Percentiles rank a stretch among this genome's conserved stretches.
Conservation (phyloP, 225 moss, liverwort and hornwort species). For the Anthoceros angustus region DNA sequence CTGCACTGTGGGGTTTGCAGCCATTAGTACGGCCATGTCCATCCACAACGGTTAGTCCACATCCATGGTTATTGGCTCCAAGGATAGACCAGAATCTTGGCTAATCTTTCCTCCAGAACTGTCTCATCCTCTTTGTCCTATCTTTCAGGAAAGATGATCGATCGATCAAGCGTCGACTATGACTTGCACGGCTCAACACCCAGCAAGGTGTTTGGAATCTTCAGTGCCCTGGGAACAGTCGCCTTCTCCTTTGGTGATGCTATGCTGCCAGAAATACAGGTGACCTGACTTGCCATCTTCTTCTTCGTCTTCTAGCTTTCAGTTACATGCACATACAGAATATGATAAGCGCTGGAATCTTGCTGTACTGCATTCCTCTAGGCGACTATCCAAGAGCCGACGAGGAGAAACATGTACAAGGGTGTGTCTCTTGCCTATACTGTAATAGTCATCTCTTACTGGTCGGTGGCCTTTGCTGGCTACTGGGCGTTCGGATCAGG, state of each 20-base stretch:
- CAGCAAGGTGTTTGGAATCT: constrained; percentile 36
- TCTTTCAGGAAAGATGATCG: constrained; percentile 19
- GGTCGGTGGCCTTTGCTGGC: constrained; percentile 56
- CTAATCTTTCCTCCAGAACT: too few relatives aligned
- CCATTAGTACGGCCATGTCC: constrained; percentile 27
- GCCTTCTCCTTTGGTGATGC: constrained; percentile 74
- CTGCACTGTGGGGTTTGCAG: constrained; percentile 48
- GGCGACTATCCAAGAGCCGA: constrained; percentile 56
- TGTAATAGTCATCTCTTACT: constrained; percentile 45
- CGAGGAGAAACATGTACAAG: constrained; percentile 50
- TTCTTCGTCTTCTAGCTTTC: background rate
- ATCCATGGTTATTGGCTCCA: too few relatives aligned
- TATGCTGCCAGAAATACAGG: constrained; percentile 79
- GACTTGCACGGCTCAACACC: constrained; percentile 18
- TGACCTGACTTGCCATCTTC: constrained; percentile 5
- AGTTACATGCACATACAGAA: background rate
- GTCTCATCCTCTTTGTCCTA: too few relatives aligned
- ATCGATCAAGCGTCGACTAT: constrained; percentile 8
- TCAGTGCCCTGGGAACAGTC: constrained; percentile 43
- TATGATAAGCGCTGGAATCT: background rate
- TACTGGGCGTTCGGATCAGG: constrained; percentile 46
- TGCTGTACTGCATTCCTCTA: constrained; percentile 7
- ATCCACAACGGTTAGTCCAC: constrained; percentile 20
- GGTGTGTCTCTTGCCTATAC: constrained; percentile 33
- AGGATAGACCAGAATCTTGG: too few relatives aligned